These are phyloP conservation scores for Adansonia digitata DNA, from an alignment of 345 rosid genomes.

Conservation along the genomic window DNA sequence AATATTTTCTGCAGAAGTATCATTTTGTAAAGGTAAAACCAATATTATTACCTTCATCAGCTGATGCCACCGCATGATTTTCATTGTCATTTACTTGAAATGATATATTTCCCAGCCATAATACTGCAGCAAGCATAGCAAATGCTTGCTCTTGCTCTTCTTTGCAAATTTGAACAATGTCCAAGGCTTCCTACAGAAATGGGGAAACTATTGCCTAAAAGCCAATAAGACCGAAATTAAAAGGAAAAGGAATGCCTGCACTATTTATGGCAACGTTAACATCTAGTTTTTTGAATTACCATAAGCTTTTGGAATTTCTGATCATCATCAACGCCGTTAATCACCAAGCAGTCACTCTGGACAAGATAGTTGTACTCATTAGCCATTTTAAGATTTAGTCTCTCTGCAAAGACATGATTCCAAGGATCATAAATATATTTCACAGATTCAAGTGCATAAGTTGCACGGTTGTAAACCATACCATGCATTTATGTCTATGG, in stretches of 20 bases:
- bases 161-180: constrained; percentile 56
- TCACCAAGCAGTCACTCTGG: constrained; percentile 76
- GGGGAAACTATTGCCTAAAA: constrained; percentile 15
- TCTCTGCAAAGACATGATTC: constrained; percentile 45
- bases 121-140: constrained; percentile 75
- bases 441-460: background rate
- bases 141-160: constrained; percentile 74
- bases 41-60: constrained; percentile 64
- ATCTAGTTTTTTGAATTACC: constrained; percentile 42
- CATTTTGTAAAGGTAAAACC: constrained; percentile 8
- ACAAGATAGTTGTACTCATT: constrained; percentile 75
- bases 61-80: constrained; percentile 77
- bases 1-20: background rate
- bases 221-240: constrained; percentile 1
- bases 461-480: background rate
- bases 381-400: constrained; percentile 69
- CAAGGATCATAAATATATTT: background rate
- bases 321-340: constrained; percentile 75
- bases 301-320: constrained; percentile 54
- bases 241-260: constrained; percentile 5
- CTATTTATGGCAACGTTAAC: background rate
- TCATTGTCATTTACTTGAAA: constrained; percentile 68
- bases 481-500: background rate
- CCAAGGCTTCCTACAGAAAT: constrained; percentile 65
- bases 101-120: constrained; percentile 87